Evolutionary conservation across 768 basidiomycete genomes (phyloP).

Genomic region (Leccinellum rugosiceps): DNA sequence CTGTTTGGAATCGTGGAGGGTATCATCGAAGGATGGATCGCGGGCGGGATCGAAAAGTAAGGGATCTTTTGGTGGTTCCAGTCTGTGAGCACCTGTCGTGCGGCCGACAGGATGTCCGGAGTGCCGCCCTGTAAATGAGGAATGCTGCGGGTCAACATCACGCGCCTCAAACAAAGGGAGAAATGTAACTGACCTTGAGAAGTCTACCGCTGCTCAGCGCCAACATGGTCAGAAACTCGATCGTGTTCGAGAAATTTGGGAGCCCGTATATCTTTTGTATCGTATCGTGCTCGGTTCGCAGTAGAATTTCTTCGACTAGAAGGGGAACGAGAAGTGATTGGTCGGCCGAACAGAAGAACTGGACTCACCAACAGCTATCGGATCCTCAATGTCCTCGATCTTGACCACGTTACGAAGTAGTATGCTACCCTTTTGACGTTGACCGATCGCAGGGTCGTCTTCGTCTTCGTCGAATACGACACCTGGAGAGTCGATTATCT

Average conservation of each 20-base stretch:
- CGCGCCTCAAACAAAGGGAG: not conserved
- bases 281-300: conserved; percentile 64
- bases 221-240: conserved; percentile 89
- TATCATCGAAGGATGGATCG: conserved; percentile 72
- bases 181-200: conserved; percentile 56
- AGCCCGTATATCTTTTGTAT: conserved; percentile 84
- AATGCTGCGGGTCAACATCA: not conserved
- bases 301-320: conserved; percentile 82
- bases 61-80: conserved; percentile 98
- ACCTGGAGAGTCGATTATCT: conserved; percentile 93
- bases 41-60: conserved; percentile 79
- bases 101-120: conserved; percentile 80
- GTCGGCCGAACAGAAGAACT: too few species aligned
- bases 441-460: conserved; percentile 41
- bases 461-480: conserved; percentile 92
- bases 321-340: not conserved
- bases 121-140: conserved; percentile 71
- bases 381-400: conserved; percentile 89
- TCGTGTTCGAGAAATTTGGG: conserved; percentile 64
- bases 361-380: conserved; percentile 76
- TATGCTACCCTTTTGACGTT: conserved; percentile 51
- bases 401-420: conserved; percentile 86
- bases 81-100: conserved; percentile 79
- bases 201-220: conserved; percentile 81
- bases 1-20: conserved; percentile 40